Conservation (phyloP, 2,329 filamentous ascomycete species). For the Ambrosiella xylebori region DNA sequence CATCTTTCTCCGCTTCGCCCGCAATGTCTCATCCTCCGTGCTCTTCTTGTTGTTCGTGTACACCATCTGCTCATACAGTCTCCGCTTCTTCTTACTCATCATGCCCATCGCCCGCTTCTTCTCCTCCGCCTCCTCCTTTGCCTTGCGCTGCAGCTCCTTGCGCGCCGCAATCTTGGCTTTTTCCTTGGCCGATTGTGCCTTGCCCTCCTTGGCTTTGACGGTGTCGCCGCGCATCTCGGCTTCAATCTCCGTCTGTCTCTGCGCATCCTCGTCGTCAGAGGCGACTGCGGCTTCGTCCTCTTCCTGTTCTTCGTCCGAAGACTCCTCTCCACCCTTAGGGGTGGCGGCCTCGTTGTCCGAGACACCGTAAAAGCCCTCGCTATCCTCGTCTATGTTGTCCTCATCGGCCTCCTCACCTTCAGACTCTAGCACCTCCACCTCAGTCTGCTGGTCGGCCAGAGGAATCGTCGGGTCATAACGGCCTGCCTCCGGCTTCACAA, state of each 20-base stretch:
- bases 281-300: slow-evolving; percentile 24
- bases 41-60: slow-evolving; percentile 91
- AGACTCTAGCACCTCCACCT: slow-evolving; percentile 62
- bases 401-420: slow-evolving; percentile 38
- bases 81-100: slow-evolving; percentile 95
- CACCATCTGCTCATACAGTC: slow-evolving; percentile 93
- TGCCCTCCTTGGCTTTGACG: slow-evolving; percentile 29
- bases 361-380: slow-evolving; percentile 30
- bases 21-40: slow-evolving; percentile 70
- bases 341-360: slow-evolving; percentile 21
- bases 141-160: slow-evolving; percentile 53
- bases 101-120: slow-evolving; percentile 90
- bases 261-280: slow-evolving; percentile 24
- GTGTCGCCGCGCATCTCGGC: slow-evolving; percentile 66
- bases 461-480: slow-evolving; percentile 81
- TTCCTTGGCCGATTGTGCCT: slow-evolving; percentile 27
- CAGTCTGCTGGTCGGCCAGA: slow-evolving; percentile 73
- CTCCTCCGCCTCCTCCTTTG: slow-evolving; percentile 66
- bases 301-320: slow-evolving; percentile 30
- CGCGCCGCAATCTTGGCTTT: slow-evolving; percentile 53
- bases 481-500: slow-evolving; percentile 73
- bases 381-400: slow-evolving; percentile 29
- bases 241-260: slow-evolving; percentile 75
- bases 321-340: slow-evolving; percentile 20
- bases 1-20: slow-evolving; percentile 77